Percentiles rank a stretch among this genome's conserved stretches.
Evolutionary conservation across 2,329 filamentous ascomycete genomes (phyloP).

Genomic region (Aureobasidium namibiae): DNA sequence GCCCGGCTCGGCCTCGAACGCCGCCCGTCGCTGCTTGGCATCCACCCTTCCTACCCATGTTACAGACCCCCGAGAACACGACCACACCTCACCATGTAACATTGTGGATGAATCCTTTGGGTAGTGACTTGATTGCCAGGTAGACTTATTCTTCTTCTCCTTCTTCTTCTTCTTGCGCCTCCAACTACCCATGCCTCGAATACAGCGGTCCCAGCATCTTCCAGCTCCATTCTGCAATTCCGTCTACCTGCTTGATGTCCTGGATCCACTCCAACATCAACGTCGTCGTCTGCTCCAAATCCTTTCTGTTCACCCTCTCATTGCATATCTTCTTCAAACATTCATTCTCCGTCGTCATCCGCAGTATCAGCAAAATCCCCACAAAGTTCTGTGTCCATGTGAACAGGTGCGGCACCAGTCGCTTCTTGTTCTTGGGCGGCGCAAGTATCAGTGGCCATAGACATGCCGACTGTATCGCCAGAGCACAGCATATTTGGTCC

Average conservation of each 20-base stretch:
- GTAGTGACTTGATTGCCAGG: too few relatives aligned
- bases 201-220: slow-evolving; percentile 41
- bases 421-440: slow-evolving; percentile 49
- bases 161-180: not conserved
- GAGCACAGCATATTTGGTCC: slow-evolving; percentile 47
- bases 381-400: slow-evolving; percentile 57
- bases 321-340: slow-evolving; percentile 44
- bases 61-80: not conserved
- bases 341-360: slow-evolving; percentile 45
- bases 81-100: too few relatives aligned
- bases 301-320: slow-evolving; percentile 38
- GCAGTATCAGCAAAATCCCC: slow-evolving; percentile 49
- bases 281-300: slow-evolving; percentile 43
- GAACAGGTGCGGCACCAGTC: slow-evolving; percentile 51
- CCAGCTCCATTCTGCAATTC: slow-evolving; percentile 50
- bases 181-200: not conserved
- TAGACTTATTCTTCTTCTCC: too few relatives aligned
- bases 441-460: slow-evolving; percentile 54
- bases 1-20: not conserved
- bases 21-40: not conserved
- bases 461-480: slow-evolving; percentile 50
- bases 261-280: slow-evolving; percentile 53
- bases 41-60: not conserved
- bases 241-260: slow-evolving; percentile 48
- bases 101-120: too few relatives aligned